Conservation (phyloP, 1,284 basidiomycete genomes). For the Fomitopsis betulina region DNA sequence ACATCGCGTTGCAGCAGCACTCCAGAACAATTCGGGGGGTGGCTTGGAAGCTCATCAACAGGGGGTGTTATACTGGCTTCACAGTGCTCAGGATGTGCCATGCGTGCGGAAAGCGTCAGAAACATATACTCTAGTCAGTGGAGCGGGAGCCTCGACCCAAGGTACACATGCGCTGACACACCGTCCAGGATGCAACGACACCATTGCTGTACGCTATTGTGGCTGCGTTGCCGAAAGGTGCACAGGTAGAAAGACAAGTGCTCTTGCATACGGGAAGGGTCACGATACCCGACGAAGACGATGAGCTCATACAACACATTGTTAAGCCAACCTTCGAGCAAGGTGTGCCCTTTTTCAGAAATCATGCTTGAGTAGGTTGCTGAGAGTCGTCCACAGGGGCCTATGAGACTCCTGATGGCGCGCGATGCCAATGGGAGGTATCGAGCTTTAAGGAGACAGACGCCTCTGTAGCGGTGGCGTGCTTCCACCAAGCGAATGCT, state of each 20-base stretch:
- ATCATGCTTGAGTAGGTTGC: constrained; percentile 2
- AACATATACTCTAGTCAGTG: constrained; percentile 16
- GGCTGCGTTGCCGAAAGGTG: constrained; percentile 72
- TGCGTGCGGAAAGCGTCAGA: constrained; percentile 41
- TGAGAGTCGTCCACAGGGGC: neutral
- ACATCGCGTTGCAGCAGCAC: constrained; percentile 57
- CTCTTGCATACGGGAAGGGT: constrained; percentile 61
- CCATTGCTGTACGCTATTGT: constrained; percentile 70
- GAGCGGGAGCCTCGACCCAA: neutral
- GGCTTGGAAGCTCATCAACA: constrained; percentile 64
- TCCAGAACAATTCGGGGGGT: constrained; percentile 50
- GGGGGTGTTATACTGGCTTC: constrained; percentile 63
- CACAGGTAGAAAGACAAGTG: constrained; percentile 70
- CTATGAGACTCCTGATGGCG: constrained; percentile 9
- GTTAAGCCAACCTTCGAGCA: constrained; percentile 33
- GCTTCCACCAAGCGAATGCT: constrained; percentile 35
- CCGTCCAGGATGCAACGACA: constrained; percentile 14
- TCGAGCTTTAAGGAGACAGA: constrained; percentile 36
- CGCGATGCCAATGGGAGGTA: constrained; percentile 40
- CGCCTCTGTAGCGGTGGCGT: constrained; percentile 40
- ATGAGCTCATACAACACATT: constrained; percentile 32
- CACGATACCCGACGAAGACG: constrained; percentile 41
- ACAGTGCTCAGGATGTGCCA: constrained; percentile 33
- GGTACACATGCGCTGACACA: neutral
- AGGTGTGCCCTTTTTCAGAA: constrained; percentile 28